These are phyloP conservation scores for Trichoderma cornu-damae DNA, from an alignment of 2,329 filamentous ascomycete species.

Conservation along the genomic window DNA sequence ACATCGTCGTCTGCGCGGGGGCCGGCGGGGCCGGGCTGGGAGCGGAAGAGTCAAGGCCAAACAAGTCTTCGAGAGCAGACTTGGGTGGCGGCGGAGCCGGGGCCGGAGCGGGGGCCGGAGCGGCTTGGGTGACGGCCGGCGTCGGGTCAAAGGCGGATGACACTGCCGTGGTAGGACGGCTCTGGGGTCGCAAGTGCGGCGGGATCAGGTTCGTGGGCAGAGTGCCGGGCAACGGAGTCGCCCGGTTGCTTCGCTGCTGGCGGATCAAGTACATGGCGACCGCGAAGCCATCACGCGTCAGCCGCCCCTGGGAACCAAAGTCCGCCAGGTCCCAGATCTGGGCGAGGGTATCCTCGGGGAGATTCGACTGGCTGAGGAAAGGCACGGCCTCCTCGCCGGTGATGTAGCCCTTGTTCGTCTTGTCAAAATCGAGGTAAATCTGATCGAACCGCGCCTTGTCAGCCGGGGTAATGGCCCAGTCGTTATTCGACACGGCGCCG, in stretches of 20 bases:
- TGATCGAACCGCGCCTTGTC: slow-evolving; percentile 87
- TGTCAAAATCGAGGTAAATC: slow-evolving; percentile 81
- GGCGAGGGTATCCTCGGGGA: slow-evolving; percentile 82
- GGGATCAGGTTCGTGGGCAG: slow-evolving; percentile 79
- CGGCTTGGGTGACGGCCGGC: slow-evolving; percentile 25
- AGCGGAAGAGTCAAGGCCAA: slow-evolving; percentile 72
- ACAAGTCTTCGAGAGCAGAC: slow-evolving; percentile 88
- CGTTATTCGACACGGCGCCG: slow-evolving; percentile 30
- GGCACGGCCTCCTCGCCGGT: slow-evolving; percentile 90
- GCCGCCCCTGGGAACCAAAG: slow-evolving; percentile 80
- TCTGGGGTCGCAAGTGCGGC: slow-evolving; percentile 70
- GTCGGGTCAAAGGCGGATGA: slow-evolving; percentile 49
- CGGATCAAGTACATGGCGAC: slow-evolving; percentile 97
- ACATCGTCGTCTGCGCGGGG: slow-evolving; percentile 57
- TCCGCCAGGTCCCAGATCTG: slow-evolving; percentile 98
- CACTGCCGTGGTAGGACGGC: slow-evolving; percentile 45
- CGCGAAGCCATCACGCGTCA: slow-evolving; percentile 87
- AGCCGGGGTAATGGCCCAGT: slow-evolving; percentile 76
- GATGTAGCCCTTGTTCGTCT: slow-evolving; percentile 72
- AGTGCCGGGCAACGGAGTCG: slow-evolving; percentile 61
- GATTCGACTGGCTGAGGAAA: slow-evolving; percentile 87
- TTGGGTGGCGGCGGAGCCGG: slow-evolving; percentile 51
- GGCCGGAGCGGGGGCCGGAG: neutral
- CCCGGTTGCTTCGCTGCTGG: slow-evolving; percentile 71
- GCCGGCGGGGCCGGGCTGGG: slow-evolving; percentile 46